Conservation (phyloP, 2,329 filamentous ascomycete species). For the Aspergillus flavus region DNA sequence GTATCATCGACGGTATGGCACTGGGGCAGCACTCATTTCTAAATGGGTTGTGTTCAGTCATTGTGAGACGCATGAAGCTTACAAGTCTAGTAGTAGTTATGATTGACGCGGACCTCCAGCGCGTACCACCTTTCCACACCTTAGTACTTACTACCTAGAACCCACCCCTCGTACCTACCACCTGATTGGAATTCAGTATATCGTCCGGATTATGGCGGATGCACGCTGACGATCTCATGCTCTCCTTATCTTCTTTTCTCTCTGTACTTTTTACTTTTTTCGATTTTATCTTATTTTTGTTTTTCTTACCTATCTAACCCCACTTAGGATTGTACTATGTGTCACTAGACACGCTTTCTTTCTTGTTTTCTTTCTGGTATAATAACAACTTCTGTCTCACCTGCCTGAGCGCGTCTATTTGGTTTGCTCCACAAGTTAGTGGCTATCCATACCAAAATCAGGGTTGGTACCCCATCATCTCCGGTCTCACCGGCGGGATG, state of each 20-base stretch:
- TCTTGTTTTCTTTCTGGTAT: not conserved
- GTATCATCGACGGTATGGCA: too few relatives aligned
- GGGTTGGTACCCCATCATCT: not conserved
- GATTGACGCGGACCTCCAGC: too few relatives aligned
- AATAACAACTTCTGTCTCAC: not conserved
- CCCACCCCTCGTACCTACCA: too few relatives aligned
- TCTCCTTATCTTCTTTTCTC: not conserved
- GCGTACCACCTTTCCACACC: too few relatives aligned
- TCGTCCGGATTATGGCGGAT: not conserved
- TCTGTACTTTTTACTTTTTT: not conserved
- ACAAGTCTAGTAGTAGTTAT: too few relatives aligned
- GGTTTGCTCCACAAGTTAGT: not conserved
- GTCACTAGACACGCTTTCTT: not conserved
- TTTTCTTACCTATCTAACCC: not conserved
- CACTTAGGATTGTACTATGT: not conserved
- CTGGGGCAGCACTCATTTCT: too few relatives aligned
- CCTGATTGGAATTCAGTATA: not conserved
- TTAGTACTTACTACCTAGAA: too few relatives aligned
- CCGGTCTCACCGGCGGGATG: not conserved
- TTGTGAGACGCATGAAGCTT: too few relatives aligned
- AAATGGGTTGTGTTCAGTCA: too few relatives aligned
- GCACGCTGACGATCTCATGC: not conserved
- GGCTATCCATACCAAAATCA: constrained; percentile 3
- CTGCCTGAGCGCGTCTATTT: not conserved
- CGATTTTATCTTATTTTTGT: not conserved